A percentile compares a stretch with the other conserved stretches of the same genome.
phyloP scores from a whole-genome alignment of 2,329 filamentous ascomycete genomes.

The Penicillium brasilianum region DNA sequence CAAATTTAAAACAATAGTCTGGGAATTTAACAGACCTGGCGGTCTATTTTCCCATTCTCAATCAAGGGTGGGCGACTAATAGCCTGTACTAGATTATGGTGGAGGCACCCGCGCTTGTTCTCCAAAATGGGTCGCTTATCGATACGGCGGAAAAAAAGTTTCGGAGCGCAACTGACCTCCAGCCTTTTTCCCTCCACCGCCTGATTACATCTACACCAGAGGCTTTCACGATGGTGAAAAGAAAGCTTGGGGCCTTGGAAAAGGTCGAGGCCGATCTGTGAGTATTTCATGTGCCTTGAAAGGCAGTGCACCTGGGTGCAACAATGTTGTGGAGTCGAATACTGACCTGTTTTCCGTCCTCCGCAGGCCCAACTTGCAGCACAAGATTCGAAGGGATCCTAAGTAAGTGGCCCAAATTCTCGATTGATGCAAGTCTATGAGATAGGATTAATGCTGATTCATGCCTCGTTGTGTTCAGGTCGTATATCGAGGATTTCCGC shows the following conservation, averaged over 20 bases:
- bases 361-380: constrained; percentile 77
- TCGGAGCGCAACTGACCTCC: constrained; percentile 68
- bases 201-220: constrained; percentile 8
- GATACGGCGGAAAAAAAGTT: constrained; percentile 41
- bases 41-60: neutral
- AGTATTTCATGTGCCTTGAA: constrained; percentile 34
- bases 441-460: neutral
- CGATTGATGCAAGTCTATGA: neutral
- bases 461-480: constrained; percentile 54
- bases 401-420: constrained; percentile 56
- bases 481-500: constrained; percentile 86
- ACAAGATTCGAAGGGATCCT: constrained; percentile 88
- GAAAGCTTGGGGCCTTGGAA: constrained; percentile 89
- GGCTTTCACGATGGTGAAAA: constrained; percentile 69
- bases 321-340: constrained; percentile 22
- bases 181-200: constrained; percentile 64
- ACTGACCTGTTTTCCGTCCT: constrained; percentile 31
- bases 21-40: neutral
- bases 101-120: constrained; percentile 3
- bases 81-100: neutral
- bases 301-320: constrained; percentile 13
- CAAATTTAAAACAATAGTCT: neutral
- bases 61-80: neutral
- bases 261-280: constrained; percentile 91
- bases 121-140: constrained; percentile 36